Base-by-base conservation (phyloP, 805 yeast genomes). In the Starmera caribaea region DNA sequence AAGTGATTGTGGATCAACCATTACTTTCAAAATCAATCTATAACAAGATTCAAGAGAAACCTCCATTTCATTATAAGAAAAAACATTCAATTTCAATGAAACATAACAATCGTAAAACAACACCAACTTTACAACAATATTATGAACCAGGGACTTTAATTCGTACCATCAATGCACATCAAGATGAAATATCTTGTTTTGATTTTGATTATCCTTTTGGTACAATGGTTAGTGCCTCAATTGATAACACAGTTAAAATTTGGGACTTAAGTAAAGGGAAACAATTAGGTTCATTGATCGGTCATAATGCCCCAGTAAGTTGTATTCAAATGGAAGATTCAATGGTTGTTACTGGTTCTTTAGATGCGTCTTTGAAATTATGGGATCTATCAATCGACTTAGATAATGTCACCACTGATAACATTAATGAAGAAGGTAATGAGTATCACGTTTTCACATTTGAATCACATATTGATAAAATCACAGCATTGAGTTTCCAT, bases 121-220 rank as follows among this genome's bases (percentile, higher is more conserved):
- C 68, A 41, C 81, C 87, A 8, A 74, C 83, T 0, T 54, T 80
- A 42, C 87, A 79, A 51, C 80, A 76, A 41, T 79, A 67, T 48
- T 81, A 77, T 49, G 66, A 68, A 27, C 68, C 81, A 1, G 86
- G 87, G 3, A 67, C 75, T 34, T 57, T 61, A 32, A 78, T 82
- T 26, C 57, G 65, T 30, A 55, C 66, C 13, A 61, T 79, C 34
- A 53, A 64, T 13, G 77, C 78, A 1, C 85, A 79, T 50, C 65
- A 65, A 4, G 74, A 69, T 34, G 46, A 73, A 3, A 63, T 83
- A 16, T 69, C 75, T 1, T 67, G 76, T 29, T 54, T 82, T 42
- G 88, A 79, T 46, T 81, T 82, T 54, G 87, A 81, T 52, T 64
- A 71, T 17, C 90, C 90, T 12, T 82, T 79, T 58, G 89, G 88